A percentile compares a stretch with the other conserved stretches of the same genome.
Conservation (phyloP, 164 flowering plant genomes). For the Cinnamomum micranthum region DNA sequence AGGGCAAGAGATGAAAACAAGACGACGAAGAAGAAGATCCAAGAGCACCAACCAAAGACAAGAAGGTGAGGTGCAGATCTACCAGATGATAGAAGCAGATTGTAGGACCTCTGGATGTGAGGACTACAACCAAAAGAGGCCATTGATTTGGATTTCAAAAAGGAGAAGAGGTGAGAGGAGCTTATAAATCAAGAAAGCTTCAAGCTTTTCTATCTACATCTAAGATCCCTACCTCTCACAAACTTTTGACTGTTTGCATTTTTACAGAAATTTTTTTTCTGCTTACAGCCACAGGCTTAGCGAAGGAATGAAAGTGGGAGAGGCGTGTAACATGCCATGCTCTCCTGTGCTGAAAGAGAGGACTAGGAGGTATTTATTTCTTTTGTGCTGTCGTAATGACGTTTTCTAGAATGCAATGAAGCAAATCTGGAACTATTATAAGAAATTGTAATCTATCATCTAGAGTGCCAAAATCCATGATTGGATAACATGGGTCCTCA, state of each 20-base stretch:
- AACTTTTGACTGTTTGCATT: background rate
- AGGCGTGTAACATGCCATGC: background rate
- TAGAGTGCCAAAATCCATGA: background rate
- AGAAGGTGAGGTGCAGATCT: constrained; percentile 6
- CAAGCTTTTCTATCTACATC: background rate
- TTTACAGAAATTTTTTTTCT: background rate
- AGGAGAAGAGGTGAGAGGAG: background rate
- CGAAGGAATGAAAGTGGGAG: too few species aligned
- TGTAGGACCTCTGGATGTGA: background rate
- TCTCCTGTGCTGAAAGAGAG: background rate
- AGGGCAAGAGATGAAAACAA: constrained; percentile 5
- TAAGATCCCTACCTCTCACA: background rate
- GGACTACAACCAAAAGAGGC: constrained; percentile 3
- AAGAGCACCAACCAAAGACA: constrained; percentile 14
- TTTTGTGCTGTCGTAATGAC: background rate
- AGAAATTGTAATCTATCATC: too few species aligned
- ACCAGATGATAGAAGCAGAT: background rate
- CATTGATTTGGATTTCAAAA: constrained; percentile 4
- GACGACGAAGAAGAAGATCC: background rate
- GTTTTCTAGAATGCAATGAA: background rate
- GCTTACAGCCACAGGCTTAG: background rate
- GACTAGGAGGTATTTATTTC: background rate
- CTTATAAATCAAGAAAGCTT: background rate
- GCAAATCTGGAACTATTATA: background rate
- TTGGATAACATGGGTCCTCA: background rate